Conservation (phyloP, 176 grass and related monocot genomes). For the Luzula sylvatica region DNA sequence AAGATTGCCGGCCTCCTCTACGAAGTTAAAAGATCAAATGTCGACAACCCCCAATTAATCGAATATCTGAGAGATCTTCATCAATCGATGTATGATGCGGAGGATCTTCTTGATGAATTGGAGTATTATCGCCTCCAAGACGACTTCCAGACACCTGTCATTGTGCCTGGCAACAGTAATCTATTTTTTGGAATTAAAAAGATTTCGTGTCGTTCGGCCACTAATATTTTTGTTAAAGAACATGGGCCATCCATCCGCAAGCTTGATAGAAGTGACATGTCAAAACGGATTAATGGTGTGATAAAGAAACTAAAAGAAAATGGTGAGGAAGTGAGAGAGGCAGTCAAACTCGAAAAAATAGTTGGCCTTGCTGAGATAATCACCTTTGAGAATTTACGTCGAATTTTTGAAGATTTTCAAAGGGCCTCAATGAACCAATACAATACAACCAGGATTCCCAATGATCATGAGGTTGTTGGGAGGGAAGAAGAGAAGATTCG, state of each 20-base stretch:
- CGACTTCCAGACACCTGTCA: background rate
- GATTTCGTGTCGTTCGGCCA: background rate
- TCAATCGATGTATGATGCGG: background rate
- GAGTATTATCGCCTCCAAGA: slow-evolving; percentile 12
- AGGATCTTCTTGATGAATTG: slow-evolving; percentile 4
- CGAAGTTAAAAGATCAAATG: background rate
- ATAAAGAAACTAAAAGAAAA: background rate
- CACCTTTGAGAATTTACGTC: slow-evolving; percentile 4
- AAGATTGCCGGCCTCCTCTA: background rate
- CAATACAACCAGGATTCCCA: background rate
- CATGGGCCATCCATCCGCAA: background rate
- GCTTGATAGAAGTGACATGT: slow-evolving; percentile 9
- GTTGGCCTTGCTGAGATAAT: no score
- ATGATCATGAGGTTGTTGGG: no score
- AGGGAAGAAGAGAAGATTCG: slow-evolving; percentile 11
- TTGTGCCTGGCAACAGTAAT: no score
- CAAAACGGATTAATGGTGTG: background rate
- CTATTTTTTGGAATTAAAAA: background rate
- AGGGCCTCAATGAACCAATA: background rate
- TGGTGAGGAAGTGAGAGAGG: background rate
- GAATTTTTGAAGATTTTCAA: background rate
- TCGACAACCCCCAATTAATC: slow-evolving; percentile 4
- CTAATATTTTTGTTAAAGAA: background rate
- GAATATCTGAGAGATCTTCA: background rate
- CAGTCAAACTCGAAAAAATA: no score